Percentiles rank a stretch among this genome's conserved stretches.
These are phyloP conservation scores for Coemansia sp. DNA, from an alignment of 192 early-diverging fungal genomes.

Conservation along the genomic window DNA sequence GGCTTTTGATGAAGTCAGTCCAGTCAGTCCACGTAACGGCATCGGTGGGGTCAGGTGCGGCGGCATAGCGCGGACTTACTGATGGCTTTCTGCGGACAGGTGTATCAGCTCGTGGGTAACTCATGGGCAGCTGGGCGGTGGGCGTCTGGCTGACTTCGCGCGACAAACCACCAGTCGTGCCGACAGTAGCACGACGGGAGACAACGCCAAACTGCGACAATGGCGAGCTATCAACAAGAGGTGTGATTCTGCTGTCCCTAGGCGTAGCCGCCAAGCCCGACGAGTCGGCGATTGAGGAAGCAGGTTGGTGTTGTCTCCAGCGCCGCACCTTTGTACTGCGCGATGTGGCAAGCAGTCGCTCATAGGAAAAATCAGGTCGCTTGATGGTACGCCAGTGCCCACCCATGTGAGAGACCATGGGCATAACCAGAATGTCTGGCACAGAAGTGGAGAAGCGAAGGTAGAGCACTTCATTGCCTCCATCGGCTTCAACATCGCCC, in stretches of 20 bases:
- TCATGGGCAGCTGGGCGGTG: background rate
- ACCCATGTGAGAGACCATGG: constrained; percentile 8
- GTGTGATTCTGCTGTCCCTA: background rate
- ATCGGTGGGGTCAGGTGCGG: background rate
- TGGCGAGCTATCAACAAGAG: background rate
- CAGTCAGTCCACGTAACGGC: constrained; percentile 26
- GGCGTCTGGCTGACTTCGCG: background rate
- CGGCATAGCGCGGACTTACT: background rate
- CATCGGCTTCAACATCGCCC: constrained; percentile 1
- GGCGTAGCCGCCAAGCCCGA: background rate
- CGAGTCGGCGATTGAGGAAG: background rate
- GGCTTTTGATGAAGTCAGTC: constrained; percentile 17
- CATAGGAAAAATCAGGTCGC: constrained; percentile 31
- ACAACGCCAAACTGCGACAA: background rate
- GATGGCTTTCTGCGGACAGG: background rate
- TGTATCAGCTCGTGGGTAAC: background rate
- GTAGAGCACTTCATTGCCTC: constrained; percentile 1
- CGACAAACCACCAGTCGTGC: background rate
- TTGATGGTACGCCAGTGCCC: constrained; percentile 18
- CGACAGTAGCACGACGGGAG: background rate
- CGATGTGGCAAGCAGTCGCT: constrained; percentile 27
- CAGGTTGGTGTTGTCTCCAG: constrained; percentile 2
- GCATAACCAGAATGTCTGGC: constrained; percentile 30
- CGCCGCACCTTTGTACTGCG: constrained; percentile 29
- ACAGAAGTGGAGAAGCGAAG: constrained; percentile 18